Evolutionary conservation across 2,329 filamentous ascomycete species (phyloP).

Genomic region (Pochonia chlamydosporia): DNA sequence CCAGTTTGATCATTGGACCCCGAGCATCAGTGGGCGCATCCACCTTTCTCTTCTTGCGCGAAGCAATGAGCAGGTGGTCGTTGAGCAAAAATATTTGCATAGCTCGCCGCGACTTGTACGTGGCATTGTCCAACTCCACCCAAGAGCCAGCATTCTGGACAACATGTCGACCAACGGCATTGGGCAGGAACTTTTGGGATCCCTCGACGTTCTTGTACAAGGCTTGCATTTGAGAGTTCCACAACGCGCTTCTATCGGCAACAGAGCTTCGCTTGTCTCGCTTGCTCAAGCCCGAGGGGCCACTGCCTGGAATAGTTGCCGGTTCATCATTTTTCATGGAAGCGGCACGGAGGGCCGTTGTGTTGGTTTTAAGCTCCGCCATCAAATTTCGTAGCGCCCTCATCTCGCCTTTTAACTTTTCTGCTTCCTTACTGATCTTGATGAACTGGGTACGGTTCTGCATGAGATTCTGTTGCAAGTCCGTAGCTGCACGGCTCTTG

Average conservation of each 20-base stretch:
- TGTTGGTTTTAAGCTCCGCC: constrained; percentile 82
- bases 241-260: constrained; percentile 58
- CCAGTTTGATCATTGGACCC: constrained; percentile 64
- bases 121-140: constrained; percentile 96
- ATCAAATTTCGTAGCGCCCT: constrained; percentile 82
- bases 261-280: constrained; percentile 87
- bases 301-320: constrained; percentile 43
- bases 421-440: constrained; percentile 97
- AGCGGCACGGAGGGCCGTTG: constrained; percentile 56
- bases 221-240: constrained; percentile 65
- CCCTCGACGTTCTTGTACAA: constrained; percentile 97
- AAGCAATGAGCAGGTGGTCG: constrained; percentile 87
- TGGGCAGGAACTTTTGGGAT: constrained; percentile 93
- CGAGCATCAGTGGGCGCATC: constrained; percentile 54
- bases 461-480: constrained; percentile 92
- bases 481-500: constrained; percentile 70
- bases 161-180: constrained; percentile 84
- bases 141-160: constrained; percentile 87
- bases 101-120: constrained; percentile 84
- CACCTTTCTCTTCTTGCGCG: constrained; percentile 83
- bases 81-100: constrained; percentile 92
- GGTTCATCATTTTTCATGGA: constrained; percentile 47
- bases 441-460: constrained; percentile 98
- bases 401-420: constrained; percentile 97
- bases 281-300: constrained; percentile 54